Evolutionary conservation across 2,329 filamentous ascomycete species (phyloP), one percentile per base, ranked within the genome.

Genomic region (Colletotrichum spaethianum): DNA sequence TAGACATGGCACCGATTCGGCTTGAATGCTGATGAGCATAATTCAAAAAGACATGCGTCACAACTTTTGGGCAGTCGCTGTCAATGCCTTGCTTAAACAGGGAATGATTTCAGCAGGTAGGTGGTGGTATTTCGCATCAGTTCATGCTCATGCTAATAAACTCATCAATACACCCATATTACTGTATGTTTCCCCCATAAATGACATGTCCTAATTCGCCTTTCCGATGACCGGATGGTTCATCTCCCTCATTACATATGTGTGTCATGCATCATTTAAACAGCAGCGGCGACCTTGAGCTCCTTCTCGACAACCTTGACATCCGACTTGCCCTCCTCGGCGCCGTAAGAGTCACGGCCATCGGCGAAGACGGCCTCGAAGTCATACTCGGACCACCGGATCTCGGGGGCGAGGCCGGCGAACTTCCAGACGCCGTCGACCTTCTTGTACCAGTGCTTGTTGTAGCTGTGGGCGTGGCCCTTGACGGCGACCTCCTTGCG

Each of bases 401-500:
- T 88, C 59, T 86, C 82, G 5, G 89, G 88, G 74, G 82, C 81
- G 65, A 91, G 81, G 2, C 88, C 88, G 14, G 88, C 88, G 75
- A 90, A 89, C 80, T 91, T 91, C 89, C 89, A 91, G 55, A 86
- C 84, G n/a, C 88, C 89, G 75, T 88, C 80, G 55, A 90, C 77
- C 81, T 89, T 90, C 66, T 81, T 81, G 80, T 91, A 91, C 81
- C 85, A 89, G 79, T 89, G 87, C 70, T 85, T 86, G 78, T 89
- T 89, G 75, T 85, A 86, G 67, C 85, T 86, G 81, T 91, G 89
- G 20, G 86, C 87, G 76, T 91, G 90, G 71, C 90, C 90, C 82
- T 90, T 90, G 77, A 89, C 83, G 66, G 83, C 83, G 46, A 91
- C 87, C 31, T 82, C 79, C 60, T 80, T 75, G 69, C 86, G 76